Base-by-base conservation (phyloP, 116 monocot genomes). In the Phalaenopsis hybrid region DNA sequence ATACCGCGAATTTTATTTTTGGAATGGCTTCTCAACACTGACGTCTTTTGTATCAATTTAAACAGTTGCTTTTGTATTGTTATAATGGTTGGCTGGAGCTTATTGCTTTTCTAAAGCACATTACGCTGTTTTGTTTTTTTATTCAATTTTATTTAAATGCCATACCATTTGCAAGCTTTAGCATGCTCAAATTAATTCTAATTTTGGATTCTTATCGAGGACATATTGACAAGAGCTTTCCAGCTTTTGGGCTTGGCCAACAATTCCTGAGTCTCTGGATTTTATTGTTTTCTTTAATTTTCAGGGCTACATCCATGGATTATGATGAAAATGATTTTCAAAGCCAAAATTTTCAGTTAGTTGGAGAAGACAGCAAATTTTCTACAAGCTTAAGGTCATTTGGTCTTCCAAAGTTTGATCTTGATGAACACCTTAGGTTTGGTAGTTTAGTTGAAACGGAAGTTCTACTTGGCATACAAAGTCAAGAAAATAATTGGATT, bases 241-340 rank as follows among this genome's bases (percentile, higher is more conserved):
- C 15, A 15, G 55, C 55, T 16, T 4, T 55, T 16, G 16, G 55
- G 55, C 55, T 55, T 55, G 55, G 17, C 55, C 55, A 4, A 55
- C 16, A 16, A 55, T 48, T 48, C 48, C 48, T 0, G 6, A 55
- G 4, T 16, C 55, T 55, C 2, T 13, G 2, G 55, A 15, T 15
- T 55, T 55, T 55, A 44, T 79, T 75, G 43, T 75, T 75, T 18
- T 75, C 3, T 9, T 0, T 81, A 80, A 58, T 80, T 8, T 78
- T 84, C 81, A 98, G 98, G 93, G 81, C 80, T 88, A 81, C 83
- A 94, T 85, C 86, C 86, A 98, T 98, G 97, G 97, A 94, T 98
- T 91, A 91, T 92, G 91, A 94, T 86, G 94, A 94, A 81, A 89
- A 85, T 89, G 94, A 98, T 80, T 98, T 94, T 88, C 97, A 92